These are phyloP conservation scores for Cyclotella choctawhatcheeana DNA, from an alignment of 108 stramenopile genomes.

Conservation along the genomic window DNA sequence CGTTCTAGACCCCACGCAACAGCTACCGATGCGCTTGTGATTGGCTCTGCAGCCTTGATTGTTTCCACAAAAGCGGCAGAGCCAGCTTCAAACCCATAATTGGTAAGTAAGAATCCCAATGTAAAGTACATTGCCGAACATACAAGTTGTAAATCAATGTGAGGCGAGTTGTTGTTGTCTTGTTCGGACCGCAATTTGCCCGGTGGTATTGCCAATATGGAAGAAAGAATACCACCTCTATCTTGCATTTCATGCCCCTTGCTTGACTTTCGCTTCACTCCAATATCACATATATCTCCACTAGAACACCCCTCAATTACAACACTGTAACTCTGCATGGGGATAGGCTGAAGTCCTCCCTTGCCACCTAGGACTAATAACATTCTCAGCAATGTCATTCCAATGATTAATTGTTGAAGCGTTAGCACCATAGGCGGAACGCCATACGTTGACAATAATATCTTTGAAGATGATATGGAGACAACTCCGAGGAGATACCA, in stretches of 20 bases:
- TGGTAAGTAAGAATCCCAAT: constrained; percentile 76
- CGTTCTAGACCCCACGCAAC: constrained; percentile 73
- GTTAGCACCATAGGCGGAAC: constrained; percentile 67
- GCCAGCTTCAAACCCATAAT: constrained; percentile 62
- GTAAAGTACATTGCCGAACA: constrained; percentile 66
- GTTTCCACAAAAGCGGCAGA: constrained; percentile 87
- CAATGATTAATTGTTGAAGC: constrained; percentile 58
- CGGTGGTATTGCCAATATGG: constrained; percentile 16
- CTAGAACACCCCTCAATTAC: background rate
- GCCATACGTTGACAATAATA: constrained; percentile 49
- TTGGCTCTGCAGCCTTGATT: constrained; percentile 87
- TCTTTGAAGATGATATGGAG: constrained; percentile 75
- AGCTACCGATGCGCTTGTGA: constrained; percentile 73
- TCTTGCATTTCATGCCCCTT: background rate
- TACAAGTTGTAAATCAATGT: constrained; percentile 40
- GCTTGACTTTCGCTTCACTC: constrained; percentile 25
- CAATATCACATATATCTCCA: constrained; percentile 19
- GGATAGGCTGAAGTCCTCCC: constrained; percentile 35
- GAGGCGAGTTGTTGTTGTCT: background rate
- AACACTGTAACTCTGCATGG: constrained; percentile 22
- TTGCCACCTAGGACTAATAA: constrained; percentile 22
- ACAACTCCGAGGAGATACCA: constrained; percentile 87
- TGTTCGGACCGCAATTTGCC: background rate
- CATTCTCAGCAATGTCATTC: constrained; percentile 42
- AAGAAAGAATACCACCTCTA: constrained; percentile 12